Base-by-base conservation (phyloP, 768 basidiomycete species). In the Hygrophoropsis aurantiaca region DNA sequence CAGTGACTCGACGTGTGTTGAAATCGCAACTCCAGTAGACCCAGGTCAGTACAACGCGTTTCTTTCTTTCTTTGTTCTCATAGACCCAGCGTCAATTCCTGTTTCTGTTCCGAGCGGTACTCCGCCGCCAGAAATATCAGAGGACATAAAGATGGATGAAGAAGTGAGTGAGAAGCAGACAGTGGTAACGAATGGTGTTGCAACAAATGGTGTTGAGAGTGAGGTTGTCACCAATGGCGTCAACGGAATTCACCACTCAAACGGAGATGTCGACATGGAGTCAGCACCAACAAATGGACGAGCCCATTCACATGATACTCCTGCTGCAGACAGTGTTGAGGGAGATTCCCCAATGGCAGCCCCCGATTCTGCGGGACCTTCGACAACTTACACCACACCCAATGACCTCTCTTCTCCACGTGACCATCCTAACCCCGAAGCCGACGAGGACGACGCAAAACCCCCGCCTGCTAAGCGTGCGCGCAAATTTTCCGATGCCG, bases 391-490 rank as follows among this genome's bases (percentile, higher is more conserved):
- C 47, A 64, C 66, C 33, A 67, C 70, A 6, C 70, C 69, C 43
- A 55, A 40, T 61, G 60, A 51, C 60, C 55, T 57, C 19, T 37
- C 24, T 40, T 67, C 59, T 6, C 62, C 67, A 25, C 58, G 56
- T 19, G 73, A 72, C 38, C 55, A 42, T 15, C 40, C 39, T 1
- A 40, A 27, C 34, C 3, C 24, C 4, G 55, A 57, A 11, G 43
- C 19, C 11, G 65, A 56, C 23, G 51, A 80, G 56, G 82, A 84
- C 49, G 81, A 84, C 51, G 74, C 79, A 48, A 70, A 75, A 51
- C 86, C 84, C 11, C 87, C 85, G n/a, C 90, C 90, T 23, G 85
- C 88, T 50, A 92, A 92, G 77, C 79, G 90, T 52, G 78, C 87
- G 23, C 72, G 90, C 56, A 82, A 82, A 69, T 72, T 81, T 57